A percentile compares a stretch with the other conserved stretches of the same genome.
These are phyloP conservation scores for Aspergillus jensenii DNA, from an alignment of 2,329 filamentous ascomycete genomes.

Conservation along the genomic window DNA sequence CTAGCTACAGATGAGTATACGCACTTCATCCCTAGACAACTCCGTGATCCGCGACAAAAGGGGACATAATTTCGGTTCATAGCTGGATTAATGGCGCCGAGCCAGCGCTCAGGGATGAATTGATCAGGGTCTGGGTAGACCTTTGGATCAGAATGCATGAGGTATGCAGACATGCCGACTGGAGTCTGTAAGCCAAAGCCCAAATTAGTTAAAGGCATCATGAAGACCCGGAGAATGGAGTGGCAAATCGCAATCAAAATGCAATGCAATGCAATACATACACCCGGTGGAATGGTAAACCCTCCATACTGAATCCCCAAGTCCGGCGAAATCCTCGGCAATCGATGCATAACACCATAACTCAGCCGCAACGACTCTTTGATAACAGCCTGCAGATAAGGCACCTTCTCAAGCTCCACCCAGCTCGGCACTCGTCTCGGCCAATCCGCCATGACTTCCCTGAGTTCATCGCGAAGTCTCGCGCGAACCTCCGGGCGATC, in stretches of 20 bases:
- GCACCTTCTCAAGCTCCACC: constrained; percentile 27
- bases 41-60: constrained; percentile 39
- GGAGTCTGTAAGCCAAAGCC: not conserved
- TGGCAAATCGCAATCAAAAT: too few relatives aligned
- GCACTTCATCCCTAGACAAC: constrained; percentile 45
- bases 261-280: not conserved
- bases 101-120: constrained; percentile 33
- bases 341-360: constrained; percentile 33
- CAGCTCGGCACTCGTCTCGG: constrained; percentile 16
- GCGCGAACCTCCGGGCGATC: constrained; percentile 12
- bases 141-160: constrained; percentile 9
- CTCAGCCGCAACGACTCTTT: constrained; percentile 25
- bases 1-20: not conserved
- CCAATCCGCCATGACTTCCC: constrained; percentile 20
- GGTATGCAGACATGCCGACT: constrained; percentile 11
- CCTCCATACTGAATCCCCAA: constrained; percentile 20
- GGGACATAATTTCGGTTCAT: constrained; percentile 33
- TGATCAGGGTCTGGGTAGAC: constrained; percentile 27
- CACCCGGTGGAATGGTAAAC: constrained; percentile 17
- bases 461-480: constrained; percentile 22
- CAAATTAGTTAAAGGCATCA: not conserved
- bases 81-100: constrained; percentile 19
- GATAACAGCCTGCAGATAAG: constrained; percentile 27
- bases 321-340: constrained; percentile 24
- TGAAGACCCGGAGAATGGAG: too few relatives aligned